Conservation (phyloP, 768 basidiomycete species). For the Tylopilus plumbeoviolaceoides region DNA sequence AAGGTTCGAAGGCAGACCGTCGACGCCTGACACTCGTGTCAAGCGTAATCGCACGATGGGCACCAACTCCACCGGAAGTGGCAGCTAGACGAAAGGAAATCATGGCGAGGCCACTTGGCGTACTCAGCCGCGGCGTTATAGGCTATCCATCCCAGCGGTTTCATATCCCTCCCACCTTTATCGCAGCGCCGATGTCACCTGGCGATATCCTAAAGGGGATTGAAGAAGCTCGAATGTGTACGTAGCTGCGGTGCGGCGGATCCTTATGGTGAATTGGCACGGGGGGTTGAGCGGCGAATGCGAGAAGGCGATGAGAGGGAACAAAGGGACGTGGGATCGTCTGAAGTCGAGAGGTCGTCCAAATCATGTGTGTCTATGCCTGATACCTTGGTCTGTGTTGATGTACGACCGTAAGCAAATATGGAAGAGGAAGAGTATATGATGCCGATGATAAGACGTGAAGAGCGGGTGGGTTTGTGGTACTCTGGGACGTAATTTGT, state of each 20-base stretch:
- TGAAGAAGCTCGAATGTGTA: constrained; percentile 22
- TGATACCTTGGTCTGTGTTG: constrained; percentile 32
- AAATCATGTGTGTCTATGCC: constrained; percentile 27
- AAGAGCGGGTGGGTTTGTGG: constrained; percentile 49
- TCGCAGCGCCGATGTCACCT: constrained; percentile 50
- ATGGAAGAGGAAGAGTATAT: constrained; percentile 43
- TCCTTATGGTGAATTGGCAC: constrained; percentile 19
- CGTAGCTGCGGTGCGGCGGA: constrained; percentile 16
- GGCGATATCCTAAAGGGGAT: constrained; percentile 37
- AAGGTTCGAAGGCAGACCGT: constrained; percentile 38
- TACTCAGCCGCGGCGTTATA: too few species aligned
- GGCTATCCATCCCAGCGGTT: constrained; percentile 41
- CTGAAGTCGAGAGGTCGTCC: constrained; percentile 12
- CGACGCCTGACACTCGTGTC: constrained; percentile 26
- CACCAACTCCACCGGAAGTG: constrained; percentile 48
- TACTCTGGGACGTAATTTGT: too few species aligned
- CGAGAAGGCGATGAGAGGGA: constrained; percentile 53
- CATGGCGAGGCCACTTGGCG: constrained; percentile 8
- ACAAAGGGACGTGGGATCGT: constrained; percentile 48
- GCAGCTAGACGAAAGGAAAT: constrained; percentile 36
- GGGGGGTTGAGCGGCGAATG: constrained; percentile 45
- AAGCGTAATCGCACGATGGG: too few species aligned
- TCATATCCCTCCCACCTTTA: constrained; percentile 58
- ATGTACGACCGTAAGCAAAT: too few species aligned
- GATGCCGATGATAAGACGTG: constrained; percentile 55